Conservation (phyloP, 2,329 filamentous ascomycete species). For the Seiridium cupressi region DNA sequence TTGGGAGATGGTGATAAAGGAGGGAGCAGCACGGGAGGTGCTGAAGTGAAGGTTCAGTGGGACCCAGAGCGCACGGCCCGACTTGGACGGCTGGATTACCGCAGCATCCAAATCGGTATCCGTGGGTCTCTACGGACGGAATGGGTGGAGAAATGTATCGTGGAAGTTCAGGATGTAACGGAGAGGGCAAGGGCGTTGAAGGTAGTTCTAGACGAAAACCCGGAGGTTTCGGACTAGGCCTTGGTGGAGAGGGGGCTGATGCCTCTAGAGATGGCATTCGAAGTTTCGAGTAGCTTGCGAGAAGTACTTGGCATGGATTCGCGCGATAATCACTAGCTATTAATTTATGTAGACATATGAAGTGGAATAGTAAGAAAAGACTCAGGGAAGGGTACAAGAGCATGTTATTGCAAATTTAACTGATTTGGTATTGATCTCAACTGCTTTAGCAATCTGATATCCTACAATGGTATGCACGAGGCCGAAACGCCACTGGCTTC, state of each 20-base stretch:
- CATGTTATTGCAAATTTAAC: too few relatives aligned
- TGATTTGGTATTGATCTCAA: not conserved
- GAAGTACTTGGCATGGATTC: not conserved
- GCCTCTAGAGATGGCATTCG: conserved; percentile 42
- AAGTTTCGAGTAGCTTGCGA: not conserved
- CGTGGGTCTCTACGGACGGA: conserved; percentile 39
- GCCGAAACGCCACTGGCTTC: not conserved
- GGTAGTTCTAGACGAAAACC: conserved; percentile 38
- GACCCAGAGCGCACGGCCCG: conserved; percentile 55
- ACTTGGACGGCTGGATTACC: conserved; percentile 43
- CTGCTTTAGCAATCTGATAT: not conserved
- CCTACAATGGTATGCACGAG: not conserved
- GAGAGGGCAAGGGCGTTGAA: conserved; percentile 48
- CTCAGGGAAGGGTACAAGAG: too few relatives aligned
- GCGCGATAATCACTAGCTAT: too few relatives aligned
- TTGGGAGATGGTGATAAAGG: not conserved
- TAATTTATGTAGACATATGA: too few relatives aligned
- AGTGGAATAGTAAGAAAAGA: too few relatives aligned
- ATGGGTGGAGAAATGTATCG: conserved; percentile 52
- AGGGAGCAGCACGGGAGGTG: conserved; percentile 14
- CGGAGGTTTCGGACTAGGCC: conserved; percentile 29
- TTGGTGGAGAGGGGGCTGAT: conserved; percentile 37
- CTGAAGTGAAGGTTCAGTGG: conserved; percentile 58
- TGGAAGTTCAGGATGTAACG: conserved; percentile 58
- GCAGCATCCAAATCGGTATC: conserved; percentile 64